These are phyloP conservation scores for Spergularia azorica DNA, from an alignment of 179 eudicot genomes.

Conservation along the genomic window DNA sequence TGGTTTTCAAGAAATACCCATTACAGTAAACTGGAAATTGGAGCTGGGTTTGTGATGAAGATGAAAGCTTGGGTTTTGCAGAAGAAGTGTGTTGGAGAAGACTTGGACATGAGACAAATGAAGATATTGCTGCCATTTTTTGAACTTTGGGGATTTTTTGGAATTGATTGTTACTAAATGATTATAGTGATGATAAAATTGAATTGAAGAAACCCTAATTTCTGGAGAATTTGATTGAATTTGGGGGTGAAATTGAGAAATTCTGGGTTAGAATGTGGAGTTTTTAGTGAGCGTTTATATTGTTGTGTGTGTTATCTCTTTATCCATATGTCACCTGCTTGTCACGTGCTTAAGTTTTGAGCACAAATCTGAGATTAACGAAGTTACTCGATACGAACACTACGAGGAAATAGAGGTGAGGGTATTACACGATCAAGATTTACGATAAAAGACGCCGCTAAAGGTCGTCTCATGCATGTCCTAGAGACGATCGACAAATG, in stretches of 20 bases:
- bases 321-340: slow-evolving; percentile 32
- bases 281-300: neutral
- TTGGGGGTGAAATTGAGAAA: neutral
- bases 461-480: too few species aligned
- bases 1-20: slow-evolving; percentile 25
- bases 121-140: slow-evolving; percentile 32
- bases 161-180: neutral
- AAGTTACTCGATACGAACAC: too few species aligned
- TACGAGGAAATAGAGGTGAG: too few species aligned
- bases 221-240: neutral
- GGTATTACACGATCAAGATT: too few species aligned
- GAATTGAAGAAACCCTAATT: neutral
- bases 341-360: slow-evolving; percentile 13
- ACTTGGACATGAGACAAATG: slow-evolving; percentile 20
- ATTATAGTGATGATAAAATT: neutral
- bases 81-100: slow-evolving; percentile 14
- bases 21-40: slow-evolving; percentile 3
- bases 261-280: neutral
- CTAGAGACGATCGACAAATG: too few species aligned
- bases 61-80: slow-evolving; percentile 19
- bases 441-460: too few species aligned
- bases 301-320: slow-evolving; percentile 23
- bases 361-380: too few species aligned
- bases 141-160: neutral
- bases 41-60: slow-evolving; percentile 22